A percentile compares a stretch with the other conserved stretches of the same genome.
Evolutionary conservation across 2,329 filamentous ascomycete genomes (phyloP).

Genomic region (Didymella glomerata): DNA sequence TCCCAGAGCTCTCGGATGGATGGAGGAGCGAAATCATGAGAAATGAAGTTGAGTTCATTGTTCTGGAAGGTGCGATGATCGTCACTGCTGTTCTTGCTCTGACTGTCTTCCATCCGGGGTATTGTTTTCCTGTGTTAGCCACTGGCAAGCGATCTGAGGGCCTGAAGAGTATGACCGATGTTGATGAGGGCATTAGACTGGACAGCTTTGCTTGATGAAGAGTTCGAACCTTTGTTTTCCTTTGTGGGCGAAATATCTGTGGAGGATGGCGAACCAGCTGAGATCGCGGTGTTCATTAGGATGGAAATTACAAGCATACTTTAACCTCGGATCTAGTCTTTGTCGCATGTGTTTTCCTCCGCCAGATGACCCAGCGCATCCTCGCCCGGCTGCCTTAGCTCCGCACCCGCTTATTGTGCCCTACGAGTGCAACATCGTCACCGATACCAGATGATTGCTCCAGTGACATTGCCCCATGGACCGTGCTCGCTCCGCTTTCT

Average conservation of each 20-base stretch:
- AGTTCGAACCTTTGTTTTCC: no score
- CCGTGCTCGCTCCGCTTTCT: no score
- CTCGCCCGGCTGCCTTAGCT: no score
- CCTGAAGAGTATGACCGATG: background rate
- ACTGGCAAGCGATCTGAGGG: constrained; percentile 11
- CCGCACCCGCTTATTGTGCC: background rate
- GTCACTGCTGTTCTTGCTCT: constrained; percentile 53
- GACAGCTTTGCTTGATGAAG: background rate
- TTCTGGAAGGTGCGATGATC: constrained; percentile 62
- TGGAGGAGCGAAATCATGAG: constrained; percentile 56
- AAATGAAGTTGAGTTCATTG: constrained; percentile 57
- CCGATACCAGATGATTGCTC: no score
- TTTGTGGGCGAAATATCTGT: no score
- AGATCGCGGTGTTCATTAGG: no score
- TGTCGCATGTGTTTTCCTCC: no score
- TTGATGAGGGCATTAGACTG: background rate
- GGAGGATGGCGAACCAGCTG: no score
- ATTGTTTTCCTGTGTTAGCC: constrained; percentile 35
- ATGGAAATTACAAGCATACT: no score
- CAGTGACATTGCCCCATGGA: no score
- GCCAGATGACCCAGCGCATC: no score
- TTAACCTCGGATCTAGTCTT: no score
- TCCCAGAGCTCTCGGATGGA: constrained; percentile 56
- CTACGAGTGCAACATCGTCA: background rate
- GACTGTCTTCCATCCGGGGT: constrained; percentile 57